phyloP scores from a whole-genome alignment of 805 yeast genomes.

The Maudiozyma saulgeensis region DNA sequence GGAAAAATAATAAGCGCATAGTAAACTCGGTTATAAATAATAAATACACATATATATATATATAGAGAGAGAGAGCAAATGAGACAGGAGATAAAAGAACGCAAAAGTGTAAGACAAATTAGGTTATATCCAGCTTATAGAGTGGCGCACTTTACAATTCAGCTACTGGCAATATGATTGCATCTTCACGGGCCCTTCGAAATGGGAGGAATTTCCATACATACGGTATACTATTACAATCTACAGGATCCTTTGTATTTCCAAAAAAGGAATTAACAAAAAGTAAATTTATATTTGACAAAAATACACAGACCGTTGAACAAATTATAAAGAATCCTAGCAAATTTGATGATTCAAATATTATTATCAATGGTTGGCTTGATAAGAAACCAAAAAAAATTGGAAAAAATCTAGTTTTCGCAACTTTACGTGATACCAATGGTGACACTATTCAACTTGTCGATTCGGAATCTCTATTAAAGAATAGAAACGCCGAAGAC shows the following conservation, averaged over 20 bases:
- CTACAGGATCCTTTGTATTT: neutral
- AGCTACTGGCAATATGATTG: neutral
- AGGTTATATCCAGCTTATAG: no score
- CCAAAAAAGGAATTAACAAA: neutral
- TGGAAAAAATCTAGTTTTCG: slow-evolving; percentile 59
- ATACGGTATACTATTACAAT: neutral
- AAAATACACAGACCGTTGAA: slow-evolving; percentile 8
- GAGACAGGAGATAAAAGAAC: no score
- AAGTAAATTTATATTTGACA: slow-evolving; percentile 1
- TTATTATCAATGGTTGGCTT: slow-evolving; percentile 75
- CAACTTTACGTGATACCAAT: slow-evolving; percentile 58
- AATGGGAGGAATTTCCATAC: slow-evolving; percentile 1
- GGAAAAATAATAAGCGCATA: no score
- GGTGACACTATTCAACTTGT: slow-evolving; percentile 61
- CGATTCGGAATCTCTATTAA: slow-evolving; percentile 33
- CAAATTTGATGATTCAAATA: slow-evolving; percentile 3
- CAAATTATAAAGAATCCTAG: slow-evolving; percentile 1
- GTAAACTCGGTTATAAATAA: no score
- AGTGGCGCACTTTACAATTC: no score
- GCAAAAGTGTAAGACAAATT: no score
- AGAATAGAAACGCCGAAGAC: slow-evolving; percentile 59
- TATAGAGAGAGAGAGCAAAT: no score
- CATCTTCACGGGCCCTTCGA: neutral
- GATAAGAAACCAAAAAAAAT: slow-evolving; percentile 62
- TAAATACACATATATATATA: no score